These are phyloP conservation scores for Amphichorda felina DNA, from an alignment of 2,329 filamentous ascomycete genomes.

Conservation along the genomic window DNA sequence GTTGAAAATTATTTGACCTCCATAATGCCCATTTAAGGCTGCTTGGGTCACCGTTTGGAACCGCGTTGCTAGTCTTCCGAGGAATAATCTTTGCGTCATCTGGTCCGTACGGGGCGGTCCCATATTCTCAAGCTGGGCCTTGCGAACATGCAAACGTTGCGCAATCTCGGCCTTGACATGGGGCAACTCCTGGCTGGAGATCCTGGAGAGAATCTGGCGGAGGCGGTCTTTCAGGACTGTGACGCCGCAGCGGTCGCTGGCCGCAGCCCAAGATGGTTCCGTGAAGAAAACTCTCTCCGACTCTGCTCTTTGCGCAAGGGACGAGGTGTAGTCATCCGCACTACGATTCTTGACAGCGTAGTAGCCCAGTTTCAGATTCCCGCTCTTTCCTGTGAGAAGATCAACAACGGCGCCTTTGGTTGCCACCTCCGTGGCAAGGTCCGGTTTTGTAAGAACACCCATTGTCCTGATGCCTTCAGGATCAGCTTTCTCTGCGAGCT, in stretches of 20 bases:
- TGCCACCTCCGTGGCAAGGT: slow-evolving; percentile 32
- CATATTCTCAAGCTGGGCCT: slow-evolving; percentile 12
- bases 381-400: slow-evolving; percentile 26
- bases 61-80: slow-evolving; percentile 18
- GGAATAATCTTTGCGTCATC: slow-evolving; percentile 19
- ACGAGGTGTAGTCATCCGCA: slow-evolving; percentile 24
- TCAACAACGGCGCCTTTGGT: slow-evolving; percentile 25
- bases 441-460: slow-evolving; percentile 46
- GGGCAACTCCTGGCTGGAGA: slow-evolving; percentile 25
- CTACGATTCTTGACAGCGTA: slow-evolving; percentile 35
- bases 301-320: slow-evolving; percentile 16
- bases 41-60: no score
- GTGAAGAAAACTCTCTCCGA: slow-evolving; percentile 26
- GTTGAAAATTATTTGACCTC: slow-evolving; percentile 12
- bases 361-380: slow-evolving; percentile 31
- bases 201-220: slow-evolving; percentile 22
- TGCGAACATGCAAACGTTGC: slow-evolving; percentile 4
- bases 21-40: slow-evolving; percentile 14
- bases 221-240: slow-evolving; percentile 21
- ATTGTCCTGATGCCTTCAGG: slow-evolving; percentile 27
- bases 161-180: slow-evolving; percentile 19
- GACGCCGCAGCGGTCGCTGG: slow-evolving; percentile 18
- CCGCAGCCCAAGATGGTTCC: slow-evolving; percentile 21
- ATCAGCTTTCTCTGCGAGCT: slow-evolving; percentile 23
- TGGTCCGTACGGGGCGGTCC: slow-evolving; percentile 15